Evolutionary conservation across 352 stramenopile genomes (phyloP).

Genomic region (Aphanomyces cochlioides): DNA sequence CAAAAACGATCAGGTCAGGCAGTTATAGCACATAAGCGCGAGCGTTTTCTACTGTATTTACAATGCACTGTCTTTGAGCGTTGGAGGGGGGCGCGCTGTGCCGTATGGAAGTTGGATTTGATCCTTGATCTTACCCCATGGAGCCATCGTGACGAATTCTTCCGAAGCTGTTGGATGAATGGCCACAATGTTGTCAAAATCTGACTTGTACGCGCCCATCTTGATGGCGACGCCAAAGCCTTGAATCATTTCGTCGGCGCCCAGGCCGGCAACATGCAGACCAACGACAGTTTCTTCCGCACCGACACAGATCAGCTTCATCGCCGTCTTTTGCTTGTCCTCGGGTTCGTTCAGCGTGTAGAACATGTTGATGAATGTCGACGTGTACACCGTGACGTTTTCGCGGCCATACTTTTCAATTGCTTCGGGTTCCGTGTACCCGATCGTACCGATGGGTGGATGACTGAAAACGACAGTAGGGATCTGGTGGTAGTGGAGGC

Average conservation of each 20-base stretch:
- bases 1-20: no score
- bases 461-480: constrained; percentile 97
- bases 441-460: constrained; percentile 93
- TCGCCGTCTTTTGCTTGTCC: constrained; percentile 90
- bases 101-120: constrained; percentile 53
- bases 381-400: constrained; percentile 94
- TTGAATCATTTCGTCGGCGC: constrained; percentile 97
- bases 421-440: constrained; percentile 91
- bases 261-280: constrained; percentile 92
- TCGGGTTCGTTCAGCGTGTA: constrained; percentile 90
- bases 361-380: constrained; percentile 94
- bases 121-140: constrained; percentile 84
- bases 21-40: no score
- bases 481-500: constrained; percentile 90
- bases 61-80: background rate
- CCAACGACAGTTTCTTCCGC: constrained; percentile 91
- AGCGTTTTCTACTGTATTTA: no score
- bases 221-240: constrained; percentile 97
- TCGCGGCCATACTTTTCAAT: constrained; percentile 89
- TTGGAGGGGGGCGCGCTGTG: constrained; percentile 38
- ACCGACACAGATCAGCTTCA: constrained; percentile 91
- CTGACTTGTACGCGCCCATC: constrained; percentile 95
- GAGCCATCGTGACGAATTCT: constrained; percentile 93
- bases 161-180: constrained; percentile 96
- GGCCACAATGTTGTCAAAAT: constrained; percentile 93